These are phyloP conservation scores for Puccinia coronata DNA, from an alignment of 1,284 basidiomycete genomes.

Conservation along the genomic window DNA sequence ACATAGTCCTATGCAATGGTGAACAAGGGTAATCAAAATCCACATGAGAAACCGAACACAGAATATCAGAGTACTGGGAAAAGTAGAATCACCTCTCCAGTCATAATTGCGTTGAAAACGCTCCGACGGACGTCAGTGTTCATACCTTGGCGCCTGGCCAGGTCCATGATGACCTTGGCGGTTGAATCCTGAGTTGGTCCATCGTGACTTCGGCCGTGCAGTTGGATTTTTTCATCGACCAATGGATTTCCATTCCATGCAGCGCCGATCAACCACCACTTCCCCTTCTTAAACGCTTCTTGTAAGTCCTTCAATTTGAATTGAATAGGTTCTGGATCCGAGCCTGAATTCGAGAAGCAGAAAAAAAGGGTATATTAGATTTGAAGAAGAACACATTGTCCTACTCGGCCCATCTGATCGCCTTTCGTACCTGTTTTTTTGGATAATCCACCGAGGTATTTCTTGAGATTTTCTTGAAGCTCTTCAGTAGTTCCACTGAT, in stretches of 20 bases:
- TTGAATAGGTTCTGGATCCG: constrained; percentile 78
- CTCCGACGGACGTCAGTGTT: constrained; percentile 91
- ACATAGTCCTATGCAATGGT: constrained; percentile 74
- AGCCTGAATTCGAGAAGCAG: constrained; percentile 63
- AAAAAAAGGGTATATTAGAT: not conserved
- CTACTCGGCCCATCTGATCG: not conserved
- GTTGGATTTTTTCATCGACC: constrained; percentile 51
- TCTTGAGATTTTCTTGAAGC: constrained; percentile 74
- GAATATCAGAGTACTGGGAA: too few species aligned
- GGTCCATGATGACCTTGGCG: constrained; percentile 68
- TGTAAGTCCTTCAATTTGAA: constrained; percentile 81
- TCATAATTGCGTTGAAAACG: constrained; percentile 91
- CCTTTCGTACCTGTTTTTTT: constrained; percentile 70
- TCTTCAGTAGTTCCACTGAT: constrained; percentile 68
- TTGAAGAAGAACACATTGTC: not conserved
- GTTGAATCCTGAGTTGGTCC: constrained; percentile 55
- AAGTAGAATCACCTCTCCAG: constrained; percentile 76
- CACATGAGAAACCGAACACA: not conserved
- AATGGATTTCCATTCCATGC: constrained; percentile 93
- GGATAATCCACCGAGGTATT: constrained; percentile 71
- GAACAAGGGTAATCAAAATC: not conserved
- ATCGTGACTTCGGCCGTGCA: constrained; percentile 62
- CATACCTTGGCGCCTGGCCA: constrained; percentile 94
- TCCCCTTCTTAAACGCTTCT: constrained; percentile 80
- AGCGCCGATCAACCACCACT: constrained; percentile 98